Base-by-base conservation (phyloP, 2,329 filamentous ascomycete genomes). In the Chrysoporthe cubensis region DNA sequence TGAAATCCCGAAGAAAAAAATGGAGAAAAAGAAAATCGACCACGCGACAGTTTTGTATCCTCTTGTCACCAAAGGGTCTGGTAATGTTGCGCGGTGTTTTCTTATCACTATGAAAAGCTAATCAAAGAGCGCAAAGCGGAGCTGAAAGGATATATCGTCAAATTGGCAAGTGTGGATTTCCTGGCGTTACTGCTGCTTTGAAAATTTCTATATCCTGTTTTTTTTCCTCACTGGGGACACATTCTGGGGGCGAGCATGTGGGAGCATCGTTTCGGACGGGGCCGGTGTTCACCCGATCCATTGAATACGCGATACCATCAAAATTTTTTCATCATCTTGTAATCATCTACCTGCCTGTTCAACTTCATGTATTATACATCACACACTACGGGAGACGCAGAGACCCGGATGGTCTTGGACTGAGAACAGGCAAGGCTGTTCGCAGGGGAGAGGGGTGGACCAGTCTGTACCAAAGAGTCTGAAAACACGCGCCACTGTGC, bases 151-250 rank as follows among this genome's bases (percentile, higher is more conserved):
- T 37, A 67, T 42, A 56, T 64, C 26, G 6, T 34, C 54, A 54
- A 61, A 64, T 50, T 63, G 56, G 67, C 67, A 66, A 54, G 64
- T 69, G 44, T 59, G 54, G 52, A 52, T 62, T 50, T 43, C 46
- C 62, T 61, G 42, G 58, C 34, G 48, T 62, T 34, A 13, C 9
- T n/a, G 8, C 32, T 26, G 13, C 13, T 54, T 32, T 32, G 14
- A 26, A 26, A 26, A 26, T 26, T 26, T 26, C 4, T 26, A 32
- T 34, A 14, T 54, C 13, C 8, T 52, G 0, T 16, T 32, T 54
- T 42, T 14, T 4, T 59, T 16, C 52, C 13, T 42, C 6, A 18
- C 16, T 26, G 50, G 37, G 40, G 26, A 26, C 26, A 26, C 11
- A 59, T 63, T 54, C 61, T 16, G n/a, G 57, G 57, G 63, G 57